Evolutionary conservation across 2,329 filamentous ascomycete species (phyloP), one percentile per base, ranked within the genome.

Genomic region (Hypocreales sp.): DNA sequence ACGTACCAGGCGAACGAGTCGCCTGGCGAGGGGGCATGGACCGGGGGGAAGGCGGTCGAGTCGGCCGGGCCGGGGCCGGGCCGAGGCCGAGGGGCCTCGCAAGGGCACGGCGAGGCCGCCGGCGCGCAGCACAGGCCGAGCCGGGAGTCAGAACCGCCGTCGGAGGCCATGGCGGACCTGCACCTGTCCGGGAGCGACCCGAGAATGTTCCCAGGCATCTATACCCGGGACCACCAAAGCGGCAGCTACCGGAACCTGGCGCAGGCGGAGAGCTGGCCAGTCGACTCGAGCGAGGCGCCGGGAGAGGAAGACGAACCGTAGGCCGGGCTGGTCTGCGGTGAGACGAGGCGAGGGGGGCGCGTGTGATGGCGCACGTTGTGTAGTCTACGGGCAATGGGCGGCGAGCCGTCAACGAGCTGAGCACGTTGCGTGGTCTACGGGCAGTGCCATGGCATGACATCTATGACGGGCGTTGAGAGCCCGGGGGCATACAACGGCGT

Each of bases 131-230:
- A 8, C 11, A 24, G 20, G n/a, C 19, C 15, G 9, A 16, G n/a
- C n/a, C 39, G 46, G 31, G 56, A 59, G 13, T 40, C 45, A n/a
- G 36, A 46, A 13, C 54, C 53, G 48, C 36, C 51, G 10, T 40
- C 52, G 7, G 52, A 60, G 28, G 41, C 47, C 17, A 44, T 53
- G 38, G 46, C 53, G 25, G 56, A 64, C 33, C 38, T 55, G 29
- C 60, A 68, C 37, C 44, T 71, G 8, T 66, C 60, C 9, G 69
- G 64, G 4, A 63, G 57, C 26, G 77, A 82, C 46, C 79, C 77
- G 8, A 66, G 62, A 35, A 71, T 82, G 35, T 79, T 82, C 37
- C 79, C 79, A 0, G 79, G 79, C 0, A 64, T 84, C 18, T 64
- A 83, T 24, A 60, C 61, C 11, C 53, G 64, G 29, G 60, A 60